phyloP scores from a whole-genome alignment of 345 rosid genomes.

The Rhizophora mangle region DNA sequence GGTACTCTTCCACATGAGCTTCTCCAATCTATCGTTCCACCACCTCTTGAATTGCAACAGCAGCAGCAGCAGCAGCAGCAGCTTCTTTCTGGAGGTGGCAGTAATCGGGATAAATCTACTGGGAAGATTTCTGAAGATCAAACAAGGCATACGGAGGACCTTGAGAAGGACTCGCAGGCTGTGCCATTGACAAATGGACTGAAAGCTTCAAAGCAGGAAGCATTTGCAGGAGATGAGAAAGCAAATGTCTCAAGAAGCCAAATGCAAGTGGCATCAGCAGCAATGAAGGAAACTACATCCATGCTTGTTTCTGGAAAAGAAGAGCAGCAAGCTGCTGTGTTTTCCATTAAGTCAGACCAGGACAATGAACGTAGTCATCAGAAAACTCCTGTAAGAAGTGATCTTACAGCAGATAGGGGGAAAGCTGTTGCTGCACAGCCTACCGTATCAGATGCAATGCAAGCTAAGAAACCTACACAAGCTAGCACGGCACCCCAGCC shows the following conservation, averaged over 20 bases:
- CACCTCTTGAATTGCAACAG: slow-evolving; percentile 69
- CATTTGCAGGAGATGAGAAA: slow-evolving; percentile 56
- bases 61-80: slow-evolving; percentile 56
- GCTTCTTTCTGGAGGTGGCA: slow-evolving; percentile 49
- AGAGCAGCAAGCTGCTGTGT: slow-evolving; percentile 61
- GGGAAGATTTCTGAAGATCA: slow-evolving; percentile 61
- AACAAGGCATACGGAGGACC: slow-evolving; percentile 49
- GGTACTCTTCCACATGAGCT: slow-evolving; percentile 91
- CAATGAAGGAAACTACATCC: slow-evolving; percentile 51
- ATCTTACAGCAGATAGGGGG: slow-evolving; percentile 63
- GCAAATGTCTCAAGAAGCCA: slow-evolving; percentile 44
- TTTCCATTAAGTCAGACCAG: slow-evolving; percentile 66
- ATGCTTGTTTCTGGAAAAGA: slow-evolving; percentile 50
- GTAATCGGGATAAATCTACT: slow-evolving; percentile 55
- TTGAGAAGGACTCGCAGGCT: slow-evolving; percentile 50
- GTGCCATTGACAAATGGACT: slow-evolving; percentile 45
- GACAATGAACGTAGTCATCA: slow-evolving; percentile 57
- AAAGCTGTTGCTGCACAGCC: slow-evolving; percentile 55
- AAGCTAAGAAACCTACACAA: slow-evolving; percentile 67
- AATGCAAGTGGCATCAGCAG: slow-evolving; percentile 39
- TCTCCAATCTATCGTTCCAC: slow-evolving; percentile 85
- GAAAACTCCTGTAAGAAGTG: slow-evolving; percentile 53
- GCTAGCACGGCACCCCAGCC: slow-evolving; percentile 48
- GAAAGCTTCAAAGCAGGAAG: slow-evolving; percentile 55
- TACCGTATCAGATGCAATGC: slow-evolving; percentile 54